These are phyloP conservation scores for Pistacia integerrima DNA, from an alignment of 345 rosid species.

Conservation along the genomic window DNA sequence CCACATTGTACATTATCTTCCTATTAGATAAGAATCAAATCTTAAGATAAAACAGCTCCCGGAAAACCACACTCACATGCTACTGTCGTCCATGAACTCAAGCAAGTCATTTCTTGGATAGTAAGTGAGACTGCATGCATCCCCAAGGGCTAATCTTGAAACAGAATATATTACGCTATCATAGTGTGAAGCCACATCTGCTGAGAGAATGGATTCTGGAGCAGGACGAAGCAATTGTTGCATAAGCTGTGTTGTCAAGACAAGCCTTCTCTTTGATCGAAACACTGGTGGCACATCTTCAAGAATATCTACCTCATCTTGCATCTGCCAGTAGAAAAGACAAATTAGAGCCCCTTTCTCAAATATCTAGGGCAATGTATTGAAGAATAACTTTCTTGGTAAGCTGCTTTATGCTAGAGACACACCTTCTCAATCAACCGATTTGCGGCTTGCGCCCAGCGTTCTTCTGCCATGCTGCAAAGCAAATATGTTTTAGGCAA, in stretches of 20 bases:
- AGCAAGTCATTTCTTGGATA: slow-evolving; percentile 22
- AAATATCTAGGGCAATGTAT: slow-evolving; percentile 1
- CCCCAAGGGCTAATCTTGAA: slow-evolving; percentile 58
- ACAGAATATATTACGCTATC: slow-evolving; percentile 43
- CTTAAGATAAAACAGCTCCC: neutral
- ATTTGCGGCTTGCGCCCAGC: slow-evolving; percentile 65
- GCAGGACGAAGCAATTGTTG: slow-evolving; percentile 63
- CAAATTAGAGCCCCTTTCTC: slow-evolving; percentile 10
- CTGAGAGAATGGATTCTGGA: slow-evolving; percentile 44
- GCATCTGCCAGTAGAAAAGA: slow-evolving; percentile 39
- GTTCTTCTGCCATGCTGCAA: slow-evolving; percentile 57
- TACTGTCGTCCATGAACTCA: slow-evolving; percentile 19
- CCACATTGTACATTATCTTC: neutral
- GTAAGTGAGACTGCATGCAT: slow-evolving; percentile 48
- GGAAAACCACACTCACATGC: slow-evolving; percentile 38
- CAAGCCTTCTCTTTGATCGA: slow-evolving; percentile 67
- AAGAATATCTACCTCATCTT: slow-evolving; percentile 40
- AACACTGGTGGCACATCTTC: slow-evolving; percentile 38
- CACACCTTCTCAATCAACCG: slow-evolving; percentile 68
- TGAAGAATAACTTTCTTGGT: neutral
- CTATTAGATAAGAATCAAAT: neutral
- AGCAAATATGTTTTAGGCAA: slow-evolving; percentile 13
- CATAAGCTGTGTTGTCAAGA: slow-evolving; percentile 65
- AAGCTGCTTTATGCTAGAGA: slow-evolving; percentile 8
- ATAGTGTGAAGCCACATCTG: slow-evolving; percentile 42